Base-by-base conservation (phyloP, 2,329 filamentous ascomycete genomes). In the Venturia effusa region DNA sequence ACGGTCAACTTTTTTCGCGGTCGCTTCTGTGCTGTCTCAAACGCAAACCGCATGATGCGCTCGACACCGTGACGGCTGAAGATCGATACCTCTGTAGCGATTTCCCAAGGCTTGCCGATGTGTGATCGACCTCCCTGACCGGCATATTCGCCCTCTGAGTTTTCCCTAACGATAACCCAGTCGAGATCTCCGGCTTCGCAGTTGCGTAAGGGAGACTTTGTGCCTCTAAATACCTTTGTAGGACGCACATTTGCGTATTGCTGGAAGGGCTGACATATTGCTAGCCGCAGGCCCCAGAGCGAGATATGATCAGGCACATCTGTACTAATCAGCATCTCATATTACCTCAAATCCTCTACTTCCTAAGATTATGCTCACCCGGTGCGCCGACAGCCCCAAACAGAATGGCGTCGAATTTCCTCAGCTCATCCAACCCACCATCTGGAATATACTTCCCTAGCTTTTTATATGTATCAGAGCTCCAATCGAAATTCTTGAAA, bases 371-470 rank as follows among this genome's bases (percentile, higher is more conserved):
- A 79, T 79, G 77, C 27, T 34, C 27, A 57, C 51, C 51, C 27
- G 83, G 84, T 57, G 83, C 84, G 15, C 86, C 86, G 5, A 88
- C 86, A 7, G 86, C 85, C 17, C 86, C 86, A 66, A 89, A 88
- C 55, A 87, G 80, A 63, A 88, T 86, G 1, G 86, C 86, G 69
- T 89, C 83, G 67, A 86, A 85, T 63, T 77, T 78, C 67, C 78
- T 78, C 27, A 89, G 74, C 7, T 77, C 77, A 10, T 85, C 81
- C 1, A 86, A 75, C 0, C 83, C 84, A 39, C 81, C 83, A 27
- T 84, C 80, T 0, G 84, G 83, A 10, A 87, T 86, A 69, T 87
- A 89, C 67, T 83, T 80, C 1, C 87, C 87, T 0, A 81, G 85
- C 70, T 81, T 80, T 71, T 86, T 86, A 74, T 86, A 89, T 0